Conservation (phyloP, 495 filamentous ascomycete species). For the Amorphotheca resinae region DNA sequence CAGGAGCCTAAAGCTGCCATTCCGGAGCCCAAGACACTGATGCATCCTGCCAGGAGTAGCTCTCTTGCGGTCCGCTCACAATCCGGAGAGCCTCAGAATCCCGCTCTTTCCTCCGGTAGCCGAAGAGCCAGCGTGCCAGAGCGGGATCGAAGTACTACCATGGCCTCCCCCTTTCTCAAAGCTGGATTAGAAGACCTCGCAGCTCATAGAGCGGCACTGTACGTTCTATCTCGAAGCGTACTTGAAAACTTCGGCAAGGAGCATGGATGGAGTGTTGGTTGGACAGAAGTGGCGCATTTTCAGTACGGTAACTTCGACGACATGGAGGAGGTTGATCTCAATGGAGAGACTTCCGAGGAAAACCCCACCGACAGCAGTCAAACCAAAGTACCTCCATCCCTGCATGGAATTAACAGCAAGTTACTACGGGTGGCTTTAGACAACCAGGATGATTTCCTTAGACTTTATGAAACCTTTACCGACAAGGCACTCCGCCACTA, state of each 20-base stretch:
- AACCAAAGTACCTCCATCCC: constrained; percentile 5
- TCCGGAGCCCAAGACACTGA: constrained; percentile 50
- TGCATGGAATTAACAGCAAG: constrained; percentile 36
- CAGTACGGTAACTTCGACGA: constrained; percentile 34
- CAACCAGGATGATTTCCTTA: constrained; percentile 38
- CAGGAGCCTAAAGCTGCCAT: constrained; percentile 40
- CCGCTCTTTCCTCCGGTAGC: constrained; percentile 29
- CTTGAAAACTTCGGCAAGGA: constrained; percentile 62
- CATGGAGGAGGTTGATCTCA: constrained; percentile 46
- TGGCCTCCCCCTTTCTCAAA: constrained; percentile 33
- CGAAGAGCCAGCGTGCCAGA: constrained; percentile 24
- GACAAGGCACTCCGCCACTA: constrained; percentile 63
- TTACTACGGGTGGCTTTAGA: constrained; percentile 37
- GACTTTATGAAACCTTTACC: constrained; percentile 58
- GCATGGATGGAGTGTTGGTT: constrained; percentile 66
- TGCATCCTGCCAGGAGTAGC: constrained; percentile 44
- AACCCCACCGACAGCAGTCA: constrained; percentile 12
- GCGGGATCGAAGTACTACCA: constrained; percentile 3
- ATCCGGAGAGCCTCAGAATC: constrained; percentile 24
- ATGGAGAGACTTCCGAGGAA: constrained; percentile 14
- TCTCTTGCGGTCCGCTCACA: constrained; percentile 28
- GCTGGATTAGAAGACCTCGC: constrained; percentile 74
- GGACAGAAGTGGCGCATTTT: constrained; percentile 51
- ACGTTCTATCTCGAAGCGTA: constrained; percentile 63
- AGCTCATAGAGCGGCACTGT: constrained; percentile 65